Evolutionary conservation across 495 filamentous ascomycete species (phyloP).

Genomic region (Penicillium cinerascens): DNA sequence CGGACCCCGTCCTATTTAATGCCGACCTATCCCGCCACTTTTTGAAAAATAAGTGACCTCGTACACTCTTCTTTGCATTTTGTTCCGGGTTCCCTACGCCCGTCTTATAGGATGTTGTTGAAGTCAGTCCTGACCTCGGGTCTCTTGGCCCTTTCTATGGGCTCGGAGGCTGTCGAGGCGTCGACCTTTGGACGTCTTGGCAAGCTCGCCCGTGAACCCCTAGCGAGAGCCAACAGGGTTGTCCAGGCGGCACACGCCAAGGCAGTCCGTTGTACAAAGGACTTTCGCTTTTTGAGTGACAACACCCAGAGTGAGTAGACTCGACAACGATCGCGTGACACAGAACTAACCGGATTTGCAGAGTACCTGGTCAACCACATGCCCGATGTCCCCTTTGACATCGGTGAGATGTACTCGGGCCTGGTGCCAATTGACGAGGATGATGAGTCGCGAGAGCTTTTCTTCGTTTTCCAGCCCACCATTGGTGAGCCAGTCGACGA

Average conservation of each 20-base stretch:
- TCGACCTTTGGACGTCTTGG: conserved; percentile 32
- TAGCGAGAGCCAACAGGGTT: conserved; percentile 75
- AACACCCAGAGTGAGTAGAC: conserved; percentile 33
- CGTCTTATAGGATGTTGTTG: conserved; percentile 25
- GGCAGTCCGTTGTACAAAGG: conserved; percentile 13
- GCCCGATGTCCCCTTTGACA: conserved; percentile 68
- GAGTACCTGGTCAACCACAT: conserved; percentile 65
- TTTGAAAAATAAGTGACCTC: not conserved
- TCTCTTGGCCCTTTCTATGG: conserved; percentile 25
- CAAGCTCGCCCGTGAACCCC: conserved; percentile 73
- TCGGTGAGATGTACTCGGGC: conserved; percentile 75
- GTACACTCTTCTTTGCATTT: not conserved
- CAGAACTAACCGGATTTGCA: not conserved
- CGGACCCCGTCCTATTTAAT: conserved; percentile 3
- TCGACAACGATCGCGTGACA: not conserved
- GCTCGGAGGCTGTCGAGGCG: conserved; percentile 24
- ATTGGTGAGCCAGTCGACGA: conserved; percentile 56
- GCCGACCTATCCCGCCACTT: not conserved
- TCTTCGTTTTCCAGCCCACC: conserved; percentile 51
- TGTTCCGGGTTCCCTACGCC: not conserved
- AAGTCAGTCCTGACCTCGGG: conserved; percentile 28
- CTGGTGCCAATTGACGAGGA: conserved; percentile 63
- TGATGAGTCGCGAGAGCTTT: conserved; percentile 46
- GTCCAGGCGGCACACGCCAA: conserved; percentile 47
- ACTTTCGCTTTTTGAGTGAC: conserved; percentile 37